These are phyloP conservation scores for Kandelia obovata DNA, from an alignment of 345 rosid genomes.

Conservation along the genomic window DNA sequence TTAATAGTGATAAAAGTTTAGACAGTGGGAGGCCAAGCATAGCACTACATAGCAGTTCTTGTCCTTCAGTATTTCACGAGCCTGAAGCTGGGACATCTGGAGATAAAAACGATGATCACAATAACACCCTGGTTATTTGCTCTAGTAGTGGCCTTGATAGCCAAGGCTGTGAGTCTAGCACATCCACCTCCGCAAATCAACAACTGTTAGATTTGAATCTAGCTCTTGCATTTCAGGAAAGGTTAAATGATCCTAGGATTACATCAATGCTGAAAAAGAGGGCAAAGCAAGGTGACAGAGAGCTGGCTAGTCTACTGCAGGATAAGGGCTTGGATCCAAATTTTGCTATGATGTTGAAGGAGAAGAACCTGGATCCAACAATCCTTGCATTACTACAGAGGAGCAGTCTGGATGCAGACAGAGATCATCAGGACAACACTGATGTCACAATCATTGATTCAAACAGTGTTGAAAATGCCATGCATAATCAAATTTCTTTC, in stretches of 20 bases:
- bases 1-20: slow-evolving; percentile 86
- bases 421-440: slow-evolving; percentile 90
- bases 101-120: slow-evolving; percentile 65
- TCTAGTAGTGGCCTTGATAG: slow-evolving; percentile 88
- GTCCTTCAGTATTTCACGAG: slow-evolving; percentile 82
- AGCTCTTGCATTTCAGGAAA: slow-evolving; percentile 84
- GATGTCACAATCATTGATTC: slow-evolving; percentile 59
- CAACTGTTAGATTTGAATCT: slow-evolving; percentile 80
- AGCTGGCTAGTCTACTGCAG: slow-evolving; percentile 80
- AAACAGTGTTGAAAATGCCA: slow-evolving; percentile 72
- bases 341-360: slow-evolving; percentile 99
- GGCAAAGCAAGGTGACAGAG: slow-evolving; percentile 78
- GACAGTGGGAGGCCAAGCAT: slow-evolving; percentile 97
- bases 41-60: slow-evolving; percentile 80
- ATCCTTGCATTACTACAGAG: slow-evolving; percentile 94
- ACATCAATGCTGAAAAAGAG: slow-evolving; percentile 77
- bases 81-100: slow-evolving; percentile 68
- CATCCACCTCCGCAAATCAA: slow-evolving; percentile 78
- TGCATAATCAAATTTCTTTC: slow-evolving; percentile 82
- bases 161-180: slow-evolving; percentile 92
- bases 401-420: slow-evolving; percentile 98
- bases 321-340: slow-evolving; percentile 99
- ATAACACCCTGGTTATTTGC: slow-evolving; percentile 53
- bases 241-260: slow-evolving; percentile 85
- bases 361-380: slow-evolving; percentile 91